Evolutionary conservation across 1,284 basidiomycete genomes (phyloP), one percentile per base, ranked within the genome.

Genomic region (Ustilago trichophora): DNA sequence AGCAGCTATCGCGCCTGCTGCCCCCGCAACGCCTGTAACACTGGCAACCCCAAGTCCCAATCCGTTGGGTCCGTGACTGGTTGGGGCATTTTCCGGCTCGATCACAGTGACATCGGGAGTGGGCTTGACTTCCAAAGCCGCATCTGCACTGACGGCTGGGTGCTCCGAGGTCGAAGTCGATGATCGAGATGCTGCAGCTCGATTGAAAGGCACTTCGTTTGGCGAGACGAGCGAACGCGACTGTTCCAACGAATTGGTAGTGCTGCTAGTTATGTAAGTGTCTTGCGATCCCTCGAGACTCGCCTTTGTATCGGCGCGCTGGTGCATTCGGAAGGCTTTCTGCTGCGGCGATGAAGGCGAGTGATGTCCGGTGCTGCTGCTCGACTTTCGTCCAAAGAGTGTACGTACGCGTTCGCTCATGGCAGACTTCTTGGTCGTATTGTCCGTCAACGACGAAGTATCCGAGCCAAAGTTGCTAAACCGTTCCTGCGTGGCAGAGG

Each of bases 351-450:
- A 69, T 10, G 47, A 34, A 12, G 55, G 55, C 29, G 50, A 33
- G 19, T 35, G 44, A 13, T 59, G 54, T 7, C 66, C 66, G 4
- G 49, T 49, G 51, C 51, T 63, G 55, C 59, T 56, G 49, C 34
- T 64, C 32, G 56, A 63, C 38, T 63, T 72, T 9, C 69, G 55
- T 13, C 69, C 65, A 19, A 72, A 72, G 16, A 72, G 35, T n/a
- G 49, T 64, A 12, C 69, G 58, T 1, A 72, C 66, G 2, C 69
- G 56, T 25, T 58, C 59, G 47, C 69, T 42, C 42, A 72, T 54
- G 3, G 55, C 69, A 21, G 50, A 37, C 51, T 58, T 63, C 22
- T 53, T 68, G 27, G 41, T 44, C 24, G 37, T 47, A 13, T 29
- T 42, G 7, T 55, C 55, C 6, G 43, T 45, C 32, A 49, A 29